Base-by-base conservation (phyloP, 148 eudicot genomes). In the Dianthus caryophyllus region DNA sequence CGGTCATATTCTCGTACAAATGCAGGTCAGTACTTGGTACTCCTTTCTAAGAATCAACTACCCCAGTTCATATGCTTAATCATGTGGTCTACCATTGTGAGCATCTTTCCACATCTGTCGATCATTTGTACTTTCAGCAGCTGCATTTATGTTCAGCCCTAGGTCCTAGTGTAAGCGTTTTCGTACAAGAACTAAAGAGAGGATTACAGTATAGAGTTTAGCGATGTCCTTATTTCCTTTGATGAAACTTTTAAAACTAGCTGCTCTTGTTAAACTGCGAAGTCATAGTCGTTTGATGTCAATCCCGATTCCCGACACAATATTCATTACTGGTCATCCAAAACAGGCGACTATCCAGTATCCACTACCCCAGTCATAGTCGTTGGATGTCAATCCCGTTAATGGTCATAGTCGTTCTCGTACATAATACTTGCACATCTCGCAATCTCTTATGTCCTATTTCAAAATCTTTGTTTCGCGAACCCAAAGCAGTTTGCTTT, bases 1-100 rank as follows among this genome's bases (percentile, higher is more conserved):
- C 69, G 97, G 97, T 61, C 97, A 90, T 61, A 70, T 84, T 64
- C 87, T 90, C 61, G 85, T 82, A 65, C 81, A 85, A 51, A 77
- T 78, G 52, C 85, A 84, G 94, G 97, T 87, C 58, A 77, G 80
- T 1, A 67, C 62, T 65, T n/a, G n/a, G n/a, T n/a, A n/a, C n/a
- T n/a, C n/a, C 65, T 29, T 39, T 24, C n/a, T 22, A 21, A 46
- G 22, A 15, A 46, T 11, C n/a, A 63, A 22, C 17, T 36, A 17
- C 57, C 39, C 9, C 11, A 41, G 17, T 22, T 8, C 9, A 11
- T 31, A 43, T 43, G 20, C 16, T 63, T 36, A 16, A 61, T 43
- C 44, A 14, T 63, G 18, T 13, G 52, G 11, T 33, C 17, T 33
- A 4, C 61, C 38, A 27, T 57, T 5, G 61, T 57, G 12, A 9